Evolutionary conservation across 208 protist species (phyloP).

Genomic region (Strigomonas culicis): DNA sequence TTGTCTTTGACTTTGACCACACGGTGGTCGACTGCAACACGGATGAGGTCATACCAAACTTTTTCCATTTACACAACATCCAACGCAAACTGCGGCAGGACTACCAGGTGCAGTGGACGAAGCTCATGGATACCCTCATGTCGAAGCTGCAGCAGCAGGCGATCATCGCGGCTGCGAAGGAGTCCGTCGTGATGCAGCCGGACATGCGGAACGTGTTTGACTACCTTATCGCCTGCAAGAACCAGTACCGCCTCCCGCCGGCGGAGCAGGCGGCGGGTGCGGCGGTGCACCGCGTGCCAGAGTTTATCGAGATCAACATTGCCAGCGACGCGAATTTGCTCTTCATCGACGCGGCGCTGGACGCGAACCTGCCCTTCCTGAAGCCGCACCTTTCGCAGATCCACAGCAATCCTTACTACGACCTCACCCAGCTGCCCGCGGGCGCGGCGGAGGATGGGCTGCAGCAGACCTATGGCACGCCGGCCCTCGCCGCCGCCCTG

Average conservation of each 20-base stretch:
- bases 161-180: slow-evolving; percentile 39
- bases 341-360: slow-evolving; percentile 72
- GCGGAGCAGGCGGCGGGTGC: not conserved
- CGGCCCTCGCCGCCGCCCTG: not conserved
- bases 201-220: slow-evolving; percentile 68
- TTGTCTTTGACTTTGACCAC: slow-evolving; percentile 91
- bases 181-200: slow-evolving; percentile 48
- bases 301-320: slow-evolving; percentile 70
- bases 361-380: slow-evolving; percentile 43
- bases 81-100: slow-evolving; percentile 26
- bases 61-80: slow-evolving; percentile 41
- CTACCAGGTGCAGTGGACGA: slow-evolving; percentile 68
- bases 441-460: not conserved
- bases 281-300: slow-evolving; percentile 16
- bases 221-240: slow-evolving; percentile 38
- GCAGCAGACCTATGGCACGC: not conserved
- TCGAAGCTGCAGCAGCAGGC: slow-evolving; percentile 52
- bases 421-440: slow-evolving; percentile 20
- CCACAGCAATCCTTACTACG: slow-evolving; percentile 82
- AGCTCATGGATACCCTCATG: slow-evolving; percentile 66
- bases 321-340: slow-evolving; percentile 78
- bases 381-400: slow-evolving; percentile 55
- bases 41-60: slow-evolving; percentile 65
- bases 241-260: not conserved
- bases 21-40: slow-evolving; percentile 86